phyloP scores from a whole-genome alignment of 305 asterid genomes.

The Rubia peregrina region DNA sequence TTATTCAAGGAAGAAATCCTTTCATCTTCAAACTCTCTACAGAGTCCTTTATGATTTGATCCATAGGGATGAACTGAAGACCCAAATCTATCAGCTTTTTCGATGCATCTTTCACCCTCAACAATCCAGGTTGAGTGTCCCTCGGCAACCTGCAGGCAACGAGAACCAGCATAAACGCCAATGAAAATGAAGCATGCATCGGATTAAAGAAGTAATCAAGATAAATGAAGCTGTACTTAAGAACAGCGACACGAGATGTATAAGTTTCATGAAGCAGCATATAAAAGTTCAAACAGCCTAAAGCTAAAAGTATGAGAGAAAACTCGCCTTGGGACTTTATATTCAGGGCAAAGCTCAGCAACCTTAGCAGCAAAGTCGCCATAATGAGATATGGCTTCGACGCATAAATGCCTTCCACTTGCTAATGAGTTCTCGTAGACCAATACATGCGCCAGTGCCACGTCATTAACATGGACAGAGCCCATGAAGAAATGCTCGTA shows the following conservation, averaged over 20 bases:
- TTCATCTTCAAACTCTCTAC: conserved; percentile 65
- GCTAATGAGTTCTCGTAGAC: conserved; percentile 65
- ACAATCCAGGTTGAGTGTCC: conserved; percentile 70
- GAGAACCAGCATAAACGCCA: neutral
- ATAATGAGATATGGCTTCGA: conserved; percentile 67
- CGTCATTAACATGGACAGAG: conserved; percentile 74
- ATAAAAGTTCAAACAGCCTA: neutral
- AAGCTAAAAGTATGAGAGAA: conserved; percentile 2
- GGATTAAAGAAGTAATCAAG: neutral
- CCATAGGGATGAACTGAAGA: conserved; percentile 57
- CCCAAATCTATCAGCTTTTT: conserved; percentile 75
- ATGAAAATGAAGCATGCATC: neutral
- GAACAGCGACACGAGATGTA: neutral
- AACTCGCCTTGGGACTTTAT: conserved; percentile 60
- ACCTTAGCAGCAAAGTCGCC: conserved; percentile 92
- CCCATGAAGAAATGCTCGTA: conserved; percentile 70
- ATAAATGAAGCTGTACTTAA: neutral
- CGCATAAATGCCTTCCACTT: conserved; percentile 71
- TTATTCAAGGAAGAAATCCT: conserved; percentile 44
- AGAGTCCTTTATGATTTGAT: conserved; percentile 67
- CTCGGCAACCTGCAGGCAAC: conserved; percentile 48
- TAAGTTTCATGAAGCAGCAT: neutral
- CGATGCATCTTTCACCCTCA: conserved; percentile 55
- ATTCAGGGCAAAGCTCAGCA: conserved; percentile 72
- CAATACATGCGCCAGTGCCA: conserved; percentile 73